Evolutionary conservation across 176 grass and related monocot species (phyloP).

Genomic region (Oryza meyeriana): DNA sequence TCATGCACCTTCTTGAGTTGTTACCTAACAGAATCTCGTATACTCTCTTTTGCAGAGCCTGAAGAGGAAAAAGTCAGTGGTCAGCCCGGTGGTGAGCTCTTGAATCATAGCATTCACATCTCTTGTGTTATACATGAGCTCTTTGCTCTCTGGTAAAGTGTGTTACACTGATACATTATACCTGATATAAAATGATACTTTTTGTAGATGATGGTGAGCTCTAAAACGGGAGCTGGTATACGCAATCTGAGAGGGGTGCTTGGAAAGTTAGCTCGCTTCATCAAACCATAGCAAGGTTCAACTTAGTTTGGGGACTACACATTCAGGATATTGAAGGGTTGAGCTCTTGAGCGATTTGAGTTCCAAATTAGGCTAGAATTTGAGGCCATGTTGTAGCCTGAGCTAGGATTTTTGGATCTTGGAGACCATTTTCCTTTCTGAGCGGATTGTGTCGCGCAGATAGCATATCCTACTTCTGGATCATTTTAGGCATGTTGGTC

Average conservation of each 20-base stretch:
- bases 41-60: slow-evolving; percentile 53
- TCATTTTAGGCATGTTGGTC: too few species aligned
- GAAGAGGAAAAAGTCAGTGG: slow-evolving; percentile 65
- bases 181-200: background rate
- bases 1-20: background rate
- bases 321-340: background rate
- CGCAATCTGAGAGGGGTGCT: slow-evolving; percentile 65
- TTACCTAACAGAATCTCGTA: background rate
- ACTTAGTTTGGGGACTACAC: background rate
- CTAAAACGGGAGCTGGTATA: slow-evolving; percentile 77
- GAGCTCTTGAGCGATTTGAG: background rate
- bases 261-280: slow-evolving; percentile 69
- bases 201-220: slow-evolving; percentile 88
- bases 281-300: slow-evolving; percentile 55
- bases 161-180: background rate
- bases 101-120: background rate
- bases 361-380: background rate
- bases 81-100: slow-evolving; percentile 82
- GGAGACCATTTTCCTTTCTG: background rate
- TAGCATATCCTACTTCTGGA: background rate
- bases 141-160: background rate
- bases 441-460: background rate
- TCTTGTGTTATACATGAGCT: background rate
- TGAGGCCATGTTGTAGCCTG: background rate
- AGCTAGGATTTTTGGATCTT: background rate